Conservation (phyloP, 2,329 filamentous ascomycete genomes). For the Trichoderma brevicompactum region DNA sequence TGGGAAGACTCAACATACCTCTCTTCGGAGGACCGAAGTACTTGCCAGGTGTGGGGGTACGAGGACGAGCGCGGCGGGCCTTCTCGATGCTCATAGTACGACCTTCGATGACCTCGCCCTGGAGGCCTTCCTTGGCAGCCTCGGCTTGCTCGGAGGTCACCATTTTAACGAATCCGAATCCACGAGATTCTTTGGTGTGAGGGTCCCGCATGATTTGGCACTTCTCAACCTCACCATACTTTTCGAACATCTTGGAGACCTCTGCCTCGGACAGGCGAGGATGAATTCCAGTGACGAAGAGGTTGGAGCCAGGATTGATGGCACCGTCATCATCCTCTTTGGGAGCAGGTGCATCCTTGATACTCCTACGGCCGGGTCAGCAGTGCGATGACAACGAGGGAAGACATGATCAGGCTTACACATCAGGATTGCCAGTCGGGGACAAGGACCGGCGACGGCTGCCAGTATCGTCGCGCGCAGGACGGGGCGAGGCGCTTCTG, state of each 20-base stretch:
- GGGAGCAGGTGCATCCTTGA: conserved; percentile 58
- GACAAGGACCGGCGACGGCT: conserved; percentile 66
- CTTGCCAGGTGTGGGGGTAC: conserved; percentile 96
- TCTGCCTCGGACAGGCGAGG: conserved; percentile 88
- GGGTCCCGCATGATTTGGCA: conserved; percentile 99
- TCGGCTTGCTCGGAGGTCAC: conserved; percentile 92
- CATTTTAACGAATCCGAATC: conserved; percentile 99
- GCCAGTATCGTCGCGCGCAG: conserved; percentile 63
- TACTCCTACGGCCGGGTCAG: conserved; percentile 43
- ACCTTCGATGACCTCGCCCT: conserved; percentile 93
- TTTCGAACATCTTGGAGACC: conserved; percentile 94
- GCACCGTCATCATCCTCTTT: conserved; percentile 75
- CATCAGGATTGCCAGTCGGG: conserved; percentile 54
- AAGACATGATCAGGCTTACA: conserved; percentile 32
- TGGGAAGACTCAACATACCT: conserved; percentile 62
- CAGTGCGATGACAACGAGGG: conserved; percentile 1
- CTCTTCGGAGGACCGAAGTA: conserved; percentile 99
- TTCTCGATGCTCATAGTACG: conserved; percentile 98
- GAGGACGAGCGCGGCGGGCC: conserved; percentile 90
- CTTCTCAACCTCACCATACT: conserved; percentile 98
- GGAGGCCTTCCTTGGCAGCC: conserved; percentile 92
- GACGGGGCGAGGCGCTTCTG: conserved; percentile 67
- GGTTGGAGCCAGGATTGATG: conserved; percentile 92
- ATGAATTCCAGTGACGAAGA: conserved; percentile 98
- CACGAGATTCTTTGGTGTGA: conserved; percentile 97